phyloP scores from a whole-genome alignment of 2,329 filamentous ascomycete genomes.

The Ceratocystis huliohia region DNA sequence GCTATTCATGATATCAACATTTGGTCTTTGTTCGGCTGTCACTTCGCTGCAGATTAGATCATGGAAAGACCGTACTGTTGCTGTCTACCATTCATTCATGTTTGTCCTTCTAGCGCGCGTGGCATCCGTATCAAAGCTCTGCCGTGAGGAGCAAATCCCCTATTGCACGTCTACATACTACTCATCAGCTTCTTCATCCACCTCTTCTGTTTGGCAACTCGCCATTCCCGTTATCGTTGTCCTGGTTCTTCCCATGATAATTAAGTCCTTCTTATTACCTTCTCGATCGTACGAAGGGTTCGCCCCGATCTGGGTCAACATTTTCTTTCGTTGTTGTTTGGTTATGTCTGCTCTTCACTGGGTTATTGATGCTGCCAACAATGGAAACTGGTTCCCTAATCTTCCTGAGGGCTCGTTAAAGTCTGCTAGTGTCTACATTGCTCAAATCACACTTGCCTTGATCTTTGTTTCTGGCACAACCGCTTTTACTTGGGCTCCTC shows the following conservation, averaged over 20 bases:
- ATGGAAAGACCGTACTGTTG: conserved; percentile 56
- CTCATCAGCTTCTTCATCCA: conserved; percentile 79
- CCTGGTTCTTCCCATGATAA: conserved; percentile 56
- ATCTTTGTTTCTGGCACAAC: conserved; percentile 73
- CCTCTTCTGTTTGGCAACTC: conserved; percentile 82
- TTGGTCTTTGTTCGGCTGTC: conserved; percentile 62
- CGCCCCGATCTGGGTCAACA: conserved; percentile 71
- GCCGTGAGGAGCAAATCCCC: conserved; percentile 96
- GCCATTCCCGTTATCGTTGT: conserved; percentile 64
- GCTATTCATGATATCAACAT: conserved; percentile 79
- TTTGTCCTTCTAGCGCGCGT: conserved; percentile 70
- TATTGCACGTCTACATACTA: conserved; percentile 95
- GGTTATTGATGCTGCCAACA: conserved; percentile 79
- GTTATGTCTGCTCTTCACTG: conserved; percentile 71
- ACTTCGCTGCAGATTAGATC: conserved; percentile 62
- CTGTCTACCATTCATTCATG: conserved; percentile 69
- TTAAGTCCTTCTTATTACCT: conserved; percentile 68
- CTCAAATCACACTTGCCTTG: conserved; percentile 67
- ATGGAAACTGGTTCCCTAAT: conserved; percentile 61
- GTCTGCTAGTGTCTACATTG: conserved; percentile 59
- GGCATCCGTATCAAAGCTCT: conserved; percentile 80
- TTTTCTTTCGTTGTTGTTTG: conserved; percentile 63
- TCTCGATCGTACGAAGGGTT: conserved; percentile 81
- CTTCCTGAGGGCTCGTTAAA: conserved; percentile 53
- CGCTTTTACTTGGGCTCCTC: conserved; percentile 75